Conservation (phyloP, 352 stramenopile species). For the Globisporangium acanthophoron region DNA sequence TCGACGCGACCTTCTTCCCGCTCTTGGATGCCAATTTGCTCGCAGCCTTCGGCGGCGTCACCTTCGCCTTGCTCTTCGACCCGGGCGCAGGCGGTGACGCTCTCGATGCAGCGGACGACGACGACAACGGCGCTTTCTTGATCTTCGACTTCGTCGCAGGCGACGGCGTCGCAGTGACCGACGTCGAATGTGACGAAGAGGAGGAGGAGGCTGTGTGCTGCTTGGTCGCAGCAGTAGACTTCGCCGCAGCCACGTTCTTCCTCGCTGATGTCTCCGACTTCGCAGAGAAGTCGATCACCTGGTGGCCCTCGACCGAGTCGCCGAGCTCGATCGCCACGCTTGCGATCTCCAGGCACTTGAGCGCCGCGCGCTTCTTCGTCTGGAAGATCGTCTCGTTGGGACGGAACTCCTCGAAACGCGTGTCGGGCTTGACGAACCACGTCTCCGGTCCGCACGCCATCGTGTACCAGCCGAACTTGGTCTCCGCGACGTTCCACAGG, state of each 20-base stretch:
- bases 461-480: constrained; percentile 66
- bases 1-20: constrained; percentile 22
- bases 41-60: constrained; percentile 15
- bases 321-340: constrained; percentile 52
- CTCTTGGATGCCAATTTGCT: constrained; percentile 18
- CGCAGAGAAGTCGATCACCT: constrained; percentile 49
- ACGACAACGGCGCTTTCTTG: constrained; percentile 13
- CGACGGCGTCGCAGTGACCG: constrained; percentile 17
- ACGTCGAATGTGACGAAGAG: constrained; percentile 10
- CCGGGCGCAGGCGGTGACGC: neutral
- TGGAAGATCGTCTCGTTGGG: constrained; percentile 83
- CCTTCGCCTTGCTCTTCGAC: constrained; percentile 1
- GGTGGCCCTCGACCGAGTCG: constrained; percentile 57
- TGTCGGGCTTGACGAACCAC: constrained; percentile 71
- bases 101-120: neutral
- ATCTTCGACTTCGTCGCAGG: constrained; percentile 23
- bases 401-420: constrained; percentile 57
- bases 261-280: neutral
- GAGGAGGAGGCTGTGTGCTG: constrained; percentile 8
- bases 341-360: constrained; percentile 53
- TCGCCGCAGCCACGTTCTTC: constrained; percentile 8
- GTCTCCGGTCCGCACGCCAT: constrained; percentile 66
- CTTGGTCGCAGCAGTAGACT: constrained; percentile 18
- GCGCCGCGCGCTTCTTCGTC: constrained; percentile 62
- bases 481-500: constrained; percentile 56